Evolutionary conservation across 1,284 basidiomycete genomes (phyloP).

Genomic region (Prillingera fragicola): DNA sequence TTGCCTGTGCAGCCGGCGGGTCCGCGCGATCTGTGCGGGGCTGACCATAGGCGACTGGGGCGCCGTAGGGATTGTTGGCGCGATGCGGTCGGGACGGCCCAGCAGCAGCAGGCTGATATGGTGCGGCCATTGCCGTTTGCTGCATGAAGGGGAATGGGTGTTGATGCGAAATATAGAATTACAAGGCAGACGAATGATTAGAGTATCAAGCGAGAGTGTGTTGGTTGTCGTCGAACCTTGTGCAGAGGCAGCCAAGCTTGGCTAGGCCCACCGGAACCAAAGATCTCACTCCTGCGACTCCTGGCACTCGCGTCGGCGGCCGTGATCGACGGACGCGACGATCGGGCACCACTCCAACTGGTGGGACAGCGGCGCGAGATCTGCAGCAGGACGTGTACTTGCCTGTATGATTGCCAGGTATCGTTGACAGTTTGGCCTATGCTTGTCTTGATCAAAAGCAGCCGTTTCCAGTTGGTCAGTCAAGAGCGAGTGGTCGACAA

Average conservation of each 20-base stretch:
- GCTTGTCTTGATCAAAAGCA: too few species aligned
- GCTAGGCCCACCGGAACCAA: neutral
- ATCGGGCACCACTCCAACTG: too few species aligned
- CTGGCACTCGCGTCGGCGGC: too few species aligned
- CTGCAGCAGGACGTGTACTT: too few species aligned
- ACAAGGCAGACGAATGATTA: neutral
- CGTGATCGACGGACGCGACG: too few species aligned
- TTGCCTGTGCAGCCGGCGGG: neutral
- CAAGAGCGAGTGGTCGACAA: too few species aligned
- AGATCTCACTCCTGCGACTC: neutral
- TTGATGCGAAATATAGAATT: neutral
- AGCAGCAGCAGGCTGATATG: slow-evolving; percentile 11
- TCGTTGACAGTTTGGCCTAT: too few species aligned
- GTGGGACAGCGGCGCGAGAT: too few species aligned
- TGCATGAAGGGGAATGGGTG: neutral
- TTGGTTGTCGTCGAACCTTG: neutral
- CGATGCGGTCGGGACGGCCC: slow-evolving; percentile 19
- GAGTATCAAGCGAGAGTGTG: too few species aligned
- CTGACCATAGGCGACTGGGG: neutral
- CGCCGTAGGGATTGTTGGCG: slow-evolving; percentile 1
- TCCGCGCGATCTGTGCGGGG: slow-evolving; percentile 3
- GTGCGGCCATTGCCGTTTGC: slow-evolving; percentile 17
- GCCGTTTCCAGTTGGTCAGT: too few species aligned
- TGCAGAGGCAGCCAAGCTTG: neutral
- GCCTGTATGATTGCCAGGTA: too few species aligned